Evolutionary conservation across 495 filamentous ascomycete genomes (phyloP).

Genomic region (Durotheca rogersii): DNA sequence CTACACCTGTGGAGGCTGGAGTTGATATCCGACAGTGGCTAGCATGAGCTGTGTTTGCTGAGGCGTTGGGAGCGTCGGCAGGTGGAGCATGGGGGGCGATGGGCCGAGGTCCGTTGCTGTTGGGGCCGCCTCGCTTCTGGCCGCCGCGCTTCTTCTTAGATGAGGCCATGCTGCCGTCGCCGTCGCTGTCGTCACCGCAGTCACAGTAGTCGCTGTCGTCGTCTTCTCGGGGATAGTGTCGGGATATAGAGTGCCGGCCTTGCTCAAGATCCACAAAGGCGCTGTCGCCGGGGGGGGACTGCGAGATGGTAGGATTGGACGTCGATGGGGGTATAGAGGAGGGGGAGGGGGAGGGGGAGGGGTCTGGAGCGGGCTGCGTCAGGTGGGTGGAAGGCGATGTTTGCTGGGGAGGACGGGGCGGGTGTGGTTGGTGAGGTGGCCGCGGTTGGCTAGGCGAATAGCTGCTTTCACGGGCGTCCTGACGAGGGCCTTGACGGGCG

Average conservation of each 20-base stretch:
- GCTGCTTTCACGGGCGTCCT: no score
- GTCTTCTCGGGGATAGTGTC: no score
- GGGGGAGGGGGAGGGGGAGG: conserved; percentile 2
- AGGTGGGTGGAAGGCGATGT: no score
- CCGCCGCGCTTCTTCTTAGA: conserved; percentile 27
- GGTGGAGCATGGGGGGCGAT: conserved; percentile 2
- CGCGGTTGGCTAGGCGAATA: conserved; percentile 1
- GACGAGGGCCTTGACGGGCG: conserved; percentile 8
- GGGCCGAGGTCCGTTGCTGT: conserved; percentile 5
- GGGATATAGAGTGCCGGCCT: conserved; percentile 10
- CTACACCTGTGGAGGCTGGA: conserved; percentile 6
- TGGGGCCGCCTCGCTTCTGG: conserved; percentile 27
- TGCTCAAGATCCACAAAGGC: conserved; percentile 25
- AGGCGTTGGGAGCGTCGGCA: conserved; percentile 10
- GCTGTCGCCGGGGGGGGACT: background rate
- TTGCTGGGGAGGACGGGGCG: conserved; percentile 1
- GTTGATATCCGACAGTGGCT: conserved; percentile 3
- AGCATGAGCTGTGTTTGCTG: background rate
- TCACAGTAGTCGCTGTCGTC: no score
- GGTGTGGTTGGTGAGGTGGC: background rate
- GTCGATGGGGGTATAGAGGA: background rate
- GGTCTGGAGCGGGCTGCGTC: no score
- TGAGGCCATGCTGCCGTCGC: conserved; percentile 14
- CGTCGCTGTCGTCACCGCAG: no score
- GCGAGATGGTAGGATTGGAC: background rate